Conservation (phyloP, 2,329 filamentous ascomycete genomes). For the Ophiostoma fasciatum region DNA sequence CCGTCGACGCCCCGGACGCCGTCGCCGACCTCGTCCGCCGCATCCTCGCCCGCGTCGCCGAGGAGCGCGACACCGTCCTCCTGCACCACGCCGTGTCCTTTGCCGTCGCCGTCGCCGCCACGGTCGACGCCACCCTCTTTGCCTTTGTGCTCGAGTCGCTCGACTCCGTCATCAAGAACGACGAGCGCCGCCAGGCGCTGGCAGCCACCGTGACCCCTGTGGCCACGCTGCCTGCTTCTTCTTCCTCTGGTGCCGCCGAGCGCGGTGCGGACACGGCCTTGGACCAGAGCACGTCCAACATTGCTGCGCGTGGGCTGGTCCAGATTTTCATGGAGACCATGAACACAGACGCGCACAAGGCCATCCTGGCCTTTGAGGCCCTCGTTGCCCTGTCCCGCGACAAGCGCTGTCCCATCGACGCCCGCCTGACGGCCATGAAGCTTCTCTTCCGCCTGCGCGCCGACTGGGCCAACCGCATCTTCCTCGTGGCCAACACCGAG, state of each 20-base stretch:
- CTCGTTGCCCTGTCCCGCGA: conserved; percentile 50
- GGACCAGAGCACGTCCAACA: conserved; percentile 48
- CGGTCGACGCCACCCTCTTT: conserved; percentile 44
- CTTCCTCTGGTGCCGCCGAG: conserved; percentile 14
- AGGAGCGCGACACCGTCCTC: conserved; percentile 50
- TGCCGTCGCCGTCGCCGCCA: conserved; percentile 47
- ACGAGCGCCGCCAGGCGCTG: conserved; percentile 28
- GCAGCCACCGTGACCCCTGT: too few species aligned
- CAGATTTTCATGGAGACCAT: conserved; percentile 64
- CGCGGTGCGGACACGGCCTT: conserved; percentile 15
- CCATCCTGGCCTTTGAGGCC: conserved; percentile 44
- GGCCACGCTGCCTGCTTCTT: too few species aligned
- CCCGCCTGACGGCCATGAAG: conserved; percentile 60
- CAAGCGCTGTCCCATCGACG: conserved; percentile 46
- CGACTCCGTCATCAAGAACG: conserved; percentile 32
- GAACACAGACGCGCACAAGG: conserved; percentile 47
- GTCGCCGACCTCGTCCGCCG: conserved; percentile 44
- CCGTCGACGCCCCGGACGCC: conserved; percentile 36
- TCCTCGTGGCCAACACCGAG: conserved; percentile 55
- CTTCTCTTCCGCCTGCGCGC: conserved; percentile 70
- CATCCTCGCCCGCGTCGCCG: conserved; percentile 44
- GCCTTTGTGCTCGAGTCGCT: conserved; percentile 40
- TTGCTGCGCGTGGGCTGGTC: conserved; percentile 56
- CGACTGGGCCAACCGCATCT: conserved; percentile 65
- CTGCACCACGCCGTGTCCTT: conserved; percentile 50